Conservation (phyloP, 1,284 basidiomycete genomes). For the Puccinia horiana region DNA sequence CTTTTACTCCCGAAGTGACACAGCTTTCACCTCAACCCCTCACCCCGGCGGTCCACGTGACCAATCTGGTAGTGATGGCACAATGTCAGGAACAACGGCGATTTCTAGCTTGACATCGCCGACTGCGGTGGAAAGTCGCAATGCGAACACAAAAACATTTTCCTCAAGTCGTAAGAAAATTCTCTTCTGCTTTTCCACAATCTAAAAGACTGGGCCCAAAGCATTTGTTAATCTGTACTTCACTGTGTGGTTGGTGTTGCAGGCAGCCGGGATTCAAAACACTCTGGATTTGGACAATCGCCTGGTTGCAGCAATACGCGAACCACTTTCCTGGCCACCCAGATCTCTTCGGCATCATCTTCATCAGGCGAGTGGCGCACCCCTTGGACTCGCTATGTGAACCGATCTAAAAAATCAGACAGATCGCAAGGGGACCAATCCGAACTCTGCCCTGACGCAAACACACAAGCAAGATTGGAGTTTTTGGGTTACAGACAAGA, state of each 20-base stretch:
- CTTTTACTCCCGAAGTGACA: not conserved
- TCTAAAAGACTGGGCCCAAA: not conserved
- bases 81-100: not conserved
- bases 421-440: not conserved
- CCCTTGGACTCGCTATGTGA: not conserved
- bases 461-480: constrained; percentile 19
- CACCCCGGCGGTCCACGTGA: not conserved
- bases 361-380: not conserved
- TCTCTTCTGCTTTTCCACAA: not conserved
- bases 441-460: not conserved
- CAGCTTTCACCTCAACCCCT: not conserved
- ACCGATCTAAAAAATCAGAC: not conserved
- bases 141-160: not conserved
- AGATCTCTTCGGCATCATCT: not conserved
- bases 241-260: not conserved
- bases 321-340: not conserved
- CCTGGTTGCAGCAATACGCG: not conserved
- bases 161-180: not conserved
- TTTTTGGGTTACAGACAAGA: constrained; percentile 46
- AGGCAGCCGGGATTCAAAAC: not conserved
- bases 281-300: not conserved
- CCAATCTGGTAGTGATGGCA: not conserved
- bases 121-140: not conserved
- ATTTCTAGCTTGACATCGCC: not conserved
- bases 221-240: not conserved